phyloP scores from a whole-genome alignment of 257 asterid genomes.

The Scutellaria galericulata region DNA sequence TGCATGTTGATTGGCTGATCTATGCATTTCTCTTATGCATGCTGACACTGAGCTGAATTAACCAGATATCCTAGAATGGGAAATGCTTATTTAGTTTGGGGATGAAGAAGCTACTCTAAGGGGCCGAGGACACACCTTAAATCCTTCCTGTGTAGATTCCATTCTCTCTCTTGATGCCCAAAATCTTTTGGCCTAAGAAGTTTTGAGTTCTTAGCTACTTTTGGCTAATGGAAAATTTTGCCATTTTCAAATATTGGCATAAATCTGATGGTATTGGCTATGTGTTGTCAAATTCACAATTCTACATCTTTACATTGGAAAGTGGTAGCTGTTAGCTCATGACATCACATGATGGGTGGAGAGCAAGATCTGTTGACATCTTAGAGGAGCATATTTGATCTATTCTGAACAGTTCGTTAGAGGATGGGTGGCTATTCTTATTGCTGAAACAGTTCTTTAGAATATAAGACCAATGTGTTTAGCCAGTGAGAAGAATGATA shows the following conservation, averaged over 20 bases:
- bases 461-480: slow-evolving; percentile 29
- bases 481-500: slow-evolving; percentile 33
- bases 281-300: slow-evolving; percentile 30
- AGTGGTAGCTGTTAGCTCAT: slow-evolving; percentile 44
- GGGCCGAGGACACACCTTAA: slow-evolving; percentile 36
- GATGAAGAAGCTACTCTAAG: slow-evolving; percentile 35
- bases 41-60: slow-evolving; percentile 35
- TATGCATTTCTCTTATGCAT: slow-evolving; percentile 35
- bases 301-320: slow-evolving; percentile 33
- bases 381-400: slow-evolving; percentile 32
- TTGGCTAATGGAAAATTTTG: slow-evolving; percentile 39
- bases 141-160: slow-evolving; percentile 34
- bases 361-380: slow-evolving; percentile 41
- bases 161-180: slow-evolving; percentile 33
- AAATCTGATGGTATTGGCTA: slow-evolving; percentile 34
- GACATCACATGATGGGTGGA: slow-evolving; percentile 39
- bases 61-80: slow-evolving; percentile 39
- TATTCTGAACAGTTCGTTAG: slow-evolving; percentile 33
- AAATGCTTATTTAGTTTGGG: slow-evolving; percentile 38
- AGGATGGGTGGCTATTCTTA: slow-evolving; percentile 31
- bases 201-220: slow-evolving; percentile 37
- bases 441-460: slow-evolving; percentile 33
- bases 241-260: slow-evolving; percentile 30
- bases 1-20: slow-evolving; percentile 45
- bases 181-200: slow-evolving; percentile 34